Percentiles rank a stretch among this genome's conserved stretches.
Evolutionary conservation across 2,329 filamentous ascomycete species (phyloP).

Genomic region (Orbilia blumenaviensis): DNA sequence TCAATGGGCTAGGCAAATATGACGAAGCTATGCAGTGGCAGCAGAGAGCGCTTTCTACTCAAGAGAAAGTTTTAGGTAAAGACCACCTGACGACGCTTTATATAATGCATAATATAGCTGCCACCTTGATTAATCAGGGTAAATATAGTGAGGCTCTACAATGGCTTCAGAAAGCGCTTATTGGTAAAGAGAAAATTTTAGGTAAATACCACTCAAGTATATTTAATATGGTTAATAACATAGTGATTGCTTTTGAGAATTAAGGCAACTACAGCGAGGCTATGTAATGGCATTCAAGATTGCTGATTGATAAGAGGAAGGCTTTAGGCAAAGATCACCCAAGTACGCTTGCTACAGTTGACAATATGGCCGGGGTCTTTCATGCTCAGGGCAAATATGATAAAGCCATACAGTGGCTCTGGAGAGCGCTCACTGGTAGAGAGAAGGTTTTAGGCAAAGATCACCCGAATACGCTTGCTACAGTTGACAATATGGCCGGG

Average conservation of each 20-base stretch:
- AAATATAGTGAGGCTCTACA: slow-evolving; percentile 39
- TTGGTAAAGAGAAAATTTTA: neutral
- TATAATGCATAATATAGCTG: slow-evolving; percentile 24
- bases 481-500: neutral
- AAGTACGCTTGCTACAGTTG: neutral
- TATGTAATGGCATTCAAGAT: slow-evolving; percentile 12
- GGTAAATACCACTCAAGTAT: slow-evolving; percentile 5
- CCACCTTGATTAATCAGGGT: too few species aligned
- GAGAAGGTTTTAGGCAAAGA: neutral
- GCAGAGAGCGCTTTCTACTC: slow-evolving; percentile 1
- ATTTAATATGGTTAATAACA: neutral
- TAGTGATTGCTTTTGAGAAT: too few species aligned
- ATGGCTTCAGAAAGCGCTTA: slow-evolving; percentile 19
- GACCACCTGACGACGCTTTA: neutral
- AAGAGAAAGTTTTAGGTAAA: slow-evolving; percentile 16
- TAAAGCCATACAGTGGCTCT: neutral
- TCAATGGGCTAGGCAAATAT: slow-evolving; percentile 21
- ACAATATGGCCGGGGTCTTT: neutral
- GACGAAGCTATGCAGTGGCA: slow-evolving; percentile 29
- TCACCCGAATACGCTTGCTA: neutral
- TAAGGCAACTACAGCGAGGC: slow-evolving; percentile 36
- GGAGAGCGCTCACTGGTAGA: neutral
- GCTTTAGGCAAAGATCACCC: slow-evolving; percentile 12
- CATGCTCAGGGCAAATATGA: neutral
- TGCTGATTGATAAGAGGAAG: slow-evolving; percentile 6